Evolutionary conservation across 1,284 basidiomycete species (phyloP), one percentile per base, ranked within the genome.

Genomic region (Exsudoporus floridanus): DNA sequence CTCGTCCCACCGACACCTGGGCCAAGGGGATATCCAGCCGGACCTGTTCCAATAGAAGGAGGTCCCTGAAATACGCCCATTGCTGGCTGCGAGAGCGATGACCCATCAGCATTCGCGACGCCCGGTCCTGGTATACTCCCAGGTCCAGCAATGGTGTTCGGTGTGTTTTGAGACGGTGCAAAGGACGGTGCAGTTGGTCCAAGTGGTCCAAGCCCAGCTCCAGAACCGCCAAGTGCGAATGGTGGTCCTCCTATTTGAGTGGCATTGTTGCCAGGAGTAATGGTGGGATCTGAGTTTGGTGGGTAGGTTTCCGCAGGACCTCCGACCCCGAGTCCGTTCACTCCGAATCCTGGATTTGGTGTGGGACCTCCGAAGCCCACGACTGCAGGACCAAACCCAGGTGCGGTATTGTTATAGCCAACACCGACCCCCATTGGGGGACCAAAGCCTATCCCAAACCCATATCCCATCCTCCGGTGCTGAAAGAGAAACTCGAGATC

Each of bases 401-500:
- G 42, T 25, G 65, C 7, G 12, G 48, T 16, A 7, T 27, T 27
- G 14, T 49, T 62, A 41, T 62, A 66, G 41, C 61, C 51, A 18
- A 61, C 43, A 16, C 52, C 50, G 35, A 65, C 44, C 5, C 60
- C 57, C n/a, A 62, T 61, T 12, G 67, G 57, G 39, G 64, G 62
- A 30, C 64, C 63, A 6, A 66, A 66, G 23, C 66, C 66, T 30
- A 66, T 60, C 13, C 67, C 65, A 7, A 69, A 70, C 31, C 65
- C 59, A 35, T 43, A 69, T 14, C 61, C 59, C 52, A 75, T 67
- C 25, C 60, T 60, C 50, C 79, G 74, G 54, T 79, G 71, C 52
- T 76, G 74, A 57, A 74, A 74, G 27, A 86, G 70, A 57, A 75
- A 78, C 1, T 87, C 82, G 9, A 86, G 66, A 60, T 87, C 84